Evolutionary conservation across 495 filamentous ascomycete species (phyloP).

Genomic region (Xylaria acuta): DNA sequence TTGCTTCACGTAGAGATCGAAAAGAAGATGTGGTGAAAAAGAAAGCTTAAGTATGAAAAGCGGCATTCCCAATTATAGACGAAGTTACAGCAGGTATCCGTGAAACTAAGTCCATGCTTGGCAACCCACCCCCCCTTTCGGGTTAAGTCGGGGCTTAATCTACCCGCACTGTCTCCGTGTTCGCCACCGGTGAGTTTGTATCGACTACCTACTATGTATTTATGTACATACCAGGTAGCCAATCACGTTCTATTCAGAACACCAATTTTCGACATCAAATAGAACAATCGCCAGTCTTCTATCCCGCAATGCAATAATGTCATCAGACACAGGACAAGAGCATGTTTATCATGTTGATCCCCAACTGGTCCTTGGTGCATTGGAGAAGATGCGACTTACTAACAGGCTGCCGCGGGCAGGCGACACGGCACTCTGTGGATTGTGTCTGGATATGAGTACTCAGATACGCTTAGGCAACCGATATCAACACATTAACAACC

Average conservation of each 20-base stretch:
- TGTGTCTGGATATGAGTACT: slow-evolving; percentile 3
- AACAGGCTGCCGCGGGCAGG: neutral
- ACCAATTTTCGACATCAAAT: neutral
- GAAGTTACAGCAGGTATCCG: neutral
- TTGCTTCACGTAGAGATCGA: neutral
- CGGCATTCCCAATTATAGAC: neutral
- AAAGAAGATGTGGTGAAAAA: neutral
- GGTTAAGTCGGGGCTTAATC: neutral
- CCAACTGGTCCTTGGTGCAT: neutral
- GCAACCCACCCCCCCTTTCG: neutral
- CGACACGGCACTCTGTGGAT: neutral
- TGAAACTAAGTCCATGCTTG: neutral
- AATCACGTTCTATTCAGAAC: neutral
- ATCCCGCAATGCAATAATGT: neutral
- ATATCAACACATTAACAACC: neutral
- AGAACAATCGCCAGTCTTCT: neutral
- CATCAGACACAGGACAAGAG: neutral
- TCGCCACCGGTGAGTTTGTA: too few species aligned
- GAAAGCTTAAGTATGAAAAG: neutral
- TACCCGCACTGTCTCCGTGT: neutral
- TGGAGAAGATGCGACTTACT: neutral
- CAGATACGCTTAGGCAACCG: neutral
- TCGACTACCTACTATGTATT: too few species aligned
- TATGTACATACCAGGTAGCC: neutral
- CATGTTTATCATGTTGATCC: slow-evolving; percentile 10